Percentiles rank a stretch among this genome's conserved stretches.
phyloP scores from a whole-genome alignment of 75 land plant genomes.

The Chamaecyparis obtusa region DNA sequence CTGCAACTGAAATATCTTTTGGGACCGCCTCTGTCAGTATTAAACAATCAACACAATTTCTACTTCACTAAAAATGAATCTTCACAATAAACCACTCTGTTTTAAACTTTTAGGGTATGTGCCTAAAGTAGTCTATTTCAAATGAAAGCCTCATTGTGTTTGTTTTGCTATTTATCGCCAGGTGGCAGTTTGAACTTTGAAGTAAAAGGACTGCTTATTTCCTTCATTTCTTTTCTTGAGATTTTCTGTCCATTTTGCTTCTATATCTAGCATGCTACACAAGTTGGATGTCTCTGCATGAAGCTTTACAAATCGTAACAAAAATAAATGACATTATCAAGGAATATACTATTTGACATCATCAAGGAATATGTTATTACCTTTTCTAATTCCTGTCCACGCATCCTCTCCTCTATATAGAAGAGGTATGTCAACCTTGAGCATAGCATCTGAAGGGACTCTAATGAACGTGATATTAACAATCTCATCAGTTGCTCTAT shows the following conservation, averaged over 20 bases:
- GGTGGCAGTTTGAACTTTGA: background rate
- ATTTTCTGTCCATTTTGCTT: background rate
- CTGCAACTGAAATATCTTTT: background rate
- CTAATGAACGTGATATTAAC: constrained; percentile 89
- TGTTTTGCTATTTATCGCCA: background rate
- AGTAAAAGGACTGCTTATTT: background rate
- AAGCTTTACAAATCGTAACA: background rate
- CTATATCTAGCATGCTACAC: background rate
- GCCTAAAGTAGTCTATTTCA: background rate
- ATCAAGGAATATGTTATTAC: constrained; percentile 18
- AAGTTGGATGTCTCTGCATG: background rate
- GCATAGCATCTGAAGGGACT: constrained; percentile 76
- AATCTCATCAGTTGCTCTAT: constrained; percentile 64
- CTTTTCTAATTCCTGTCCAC: constrained; percentile 85
- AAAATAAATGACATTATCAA: background rate
- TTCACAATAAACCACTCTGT: background rate
- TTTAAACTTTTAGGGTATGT: background rate
- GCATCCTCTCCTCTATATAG: constrained; percentile 87
- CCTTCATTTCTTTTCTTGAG: background rate
- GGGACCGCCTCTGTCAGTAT: background rate
- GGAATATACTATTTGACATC: background rate
- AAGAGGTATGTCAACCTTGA: constrained; percentile 85
- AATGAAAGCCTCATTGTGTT: background rate
- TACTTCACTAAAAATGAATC: background rate
- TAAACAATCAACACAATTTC: background rate